Base-by-base conservation (phyloP, 1,284 basidiomycete species). In the Puccinia triticina region DNA sequence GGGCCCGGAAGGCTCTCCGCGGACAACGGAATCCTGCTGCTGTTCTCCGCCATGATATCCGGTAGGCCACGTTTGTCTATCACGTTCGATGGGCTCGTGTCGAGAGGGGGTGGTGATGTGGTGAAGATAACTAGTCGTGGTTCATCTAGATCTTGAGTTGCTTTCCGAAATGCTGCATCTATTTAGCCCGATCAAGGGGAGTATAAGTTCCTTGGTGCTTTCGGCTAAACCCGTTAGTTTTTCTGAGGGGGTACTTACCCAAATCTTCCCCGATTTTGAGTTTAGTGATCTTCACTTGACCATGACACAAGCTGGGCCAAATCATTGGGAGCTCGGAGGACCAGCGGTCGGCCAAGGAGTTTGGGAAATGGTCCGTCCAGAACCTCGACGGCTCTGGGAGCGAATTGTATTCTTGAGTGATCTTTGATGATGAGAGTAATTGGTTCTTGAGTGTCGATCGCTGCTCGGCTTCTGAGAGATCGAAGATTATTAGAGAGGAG, bases 111-210 rank as follows among this genome's bases (percentile, higher is more conserved):
- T 1, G 64, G 46, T 7, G 64, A 61, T 32, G 77, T 69, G 8
- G 64, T 78, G 29, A 66, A 55, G 43, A 78, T 69, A 7, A 78
- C 64, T 48, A 78, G 61, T 23, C 66, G 66, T 34, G 77, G 61
- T 66, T 64, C 46, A 37, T 59, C 34, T 4, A 67, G 32, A 2
- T 34, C 21, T 12, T 43, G n/a, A 10, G 34, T 67, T 32, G 61
- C 48, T 53, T 55, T 46, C 34, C 8, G 48, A 32, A 78, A 78
- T 12, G 55, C 48, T 53, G 77, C 21, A 53, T 78, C 77, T 78
- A 78, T 43, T 26, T n/a, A 32, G 18, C 43, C 53, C n/a, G 37
- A 40, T 40, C 3, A 8, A 64, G 34, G 61, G 14, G 16, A 37
- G 8, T 64, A 18, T 37, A 18, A 64, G 61, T 64, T 64, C 8